Base-by-base conservation (phyloP, 1,284 basidiomycete genomes). In the Ustilago loliicola region DNA sequence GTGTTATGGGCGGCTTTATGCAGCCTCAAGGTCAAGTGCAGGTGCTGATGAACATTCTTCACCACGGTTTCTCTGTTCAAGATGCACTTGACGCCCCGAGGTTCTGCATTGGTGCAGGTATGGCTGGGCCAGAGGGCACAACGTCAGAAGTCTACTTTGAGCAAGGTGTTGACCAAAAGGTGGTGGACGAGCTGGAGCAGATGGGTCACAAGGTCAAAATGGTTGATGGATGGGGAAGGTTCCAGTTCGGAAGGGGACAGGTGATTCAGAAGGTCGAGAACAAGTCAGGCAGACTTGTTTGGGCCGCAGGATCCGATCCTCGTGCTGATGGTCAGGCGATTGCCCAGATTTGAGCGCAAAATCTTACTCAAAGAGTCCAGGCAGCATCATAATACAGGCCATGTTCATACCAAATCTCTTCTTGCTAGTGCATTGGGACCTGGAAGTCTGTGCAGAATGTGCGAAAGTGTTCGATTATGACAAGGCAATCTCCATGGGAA, bases 11-110 rank as follows among this genome's bases (percentile, higher is more conserved):
- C 64, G 94, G 94, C 2, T 96, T 92, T 88, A 98, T 96, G 94
- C 96, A 97, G 87, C 91, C 90, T 36, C 93, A 95, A 89, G 94
- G 95, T 0, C 95, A 97, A 79, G 90, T 97, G 0, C 96, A 98
- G 87, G 94, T 98, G 9, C 89, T 98, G n/a, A 87, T 98, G 53
- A 96, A 95, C 85, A 90, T 96, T 65, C 89, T 98, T 17, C 86
- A 87, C 54, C 91, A 94, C 57, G 95, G 95, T 1, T 93, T 92
- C 86, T 92, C 91, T 3, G 90, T 94, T 8, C 82, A 83, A 54
- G 70, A 71, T 13, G 80, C 81, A 0, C 89, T 97, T 45, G 96
- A 98, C 87, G 93, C 95, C 0, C 95, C 95, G 3, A 91, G 95
- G n/a, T 96, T 98, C 88, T 97, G 95, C 86, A 96, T 98, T 94